Conservation (phyloP, 805 yeast species). For the Candida tammaniensis region DNA sequence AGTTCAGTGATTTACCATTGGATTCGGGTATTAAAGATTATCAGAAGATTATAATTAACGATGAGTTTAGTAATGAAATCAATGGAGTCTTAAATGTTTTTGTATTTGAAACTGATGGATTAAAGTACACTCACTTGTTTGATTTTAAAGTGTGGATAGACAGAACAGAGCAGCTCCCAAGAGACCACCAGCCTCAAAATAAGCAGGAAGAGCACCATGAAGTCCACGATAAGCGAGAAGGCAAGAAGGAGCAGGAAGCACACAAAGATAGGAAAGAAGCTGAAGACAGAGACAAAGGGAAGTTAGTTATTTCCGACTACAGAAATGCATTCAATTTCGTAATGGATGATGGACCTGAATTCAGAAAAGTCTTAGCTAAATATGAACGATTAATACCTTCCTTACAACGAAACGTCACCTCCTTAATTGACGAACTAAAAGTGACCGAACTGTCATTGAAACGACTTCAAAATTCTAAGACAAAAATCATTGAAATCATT, state of each 20-base stretch:
- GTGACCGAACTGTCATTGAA: slow-evolving; percentile 25
- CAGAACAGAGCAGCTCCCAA: slow-evolving; percentile 1
- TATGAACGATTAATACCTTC: slow-evolving; percentile 30
- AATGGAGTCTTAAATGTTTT: slow-evolving; percentile 21
- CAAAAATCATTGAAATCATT: slow-evolving; percentile 23
- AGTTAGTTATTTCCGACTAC: slow-evolving; percentile 16
- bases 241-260: background rate
- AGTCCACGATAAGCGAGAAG: too few relatives aligned
- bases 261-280: background rate
- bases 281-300: background rate
- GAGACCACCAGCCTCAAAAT: background rate
- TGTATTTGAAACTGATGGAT: slow-evolving; percentile 21
- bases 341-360: slow-evolving; percentile 45
- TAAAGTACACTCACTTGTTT: slow-evolving; percentile 18
- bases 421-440: slow-evolving; percentile 30
- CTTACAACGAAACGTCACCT: slow-evolving; percentile 22
- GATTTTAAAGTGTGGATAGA: slow-evolving; percentile 29
- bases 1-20: slow-evolving; percentile 24
- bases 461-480: slow-evolving; percentile 17
- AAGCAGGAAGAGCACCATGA: background rate
- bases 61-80: slow-evolving; percentile 18
- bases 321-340: slow-evolving; percentile 31
- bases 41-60: slow-evolving; percentile 29
- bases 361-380: slow-evolving; percentile 28
- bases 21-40: slow-evolving; percentile 13